Evolutionary conservation across 176 grass and related monocot species (phyloP), one percentile per base, ranked within the genome.

Genomic region (Avena atlantica): DNA sequence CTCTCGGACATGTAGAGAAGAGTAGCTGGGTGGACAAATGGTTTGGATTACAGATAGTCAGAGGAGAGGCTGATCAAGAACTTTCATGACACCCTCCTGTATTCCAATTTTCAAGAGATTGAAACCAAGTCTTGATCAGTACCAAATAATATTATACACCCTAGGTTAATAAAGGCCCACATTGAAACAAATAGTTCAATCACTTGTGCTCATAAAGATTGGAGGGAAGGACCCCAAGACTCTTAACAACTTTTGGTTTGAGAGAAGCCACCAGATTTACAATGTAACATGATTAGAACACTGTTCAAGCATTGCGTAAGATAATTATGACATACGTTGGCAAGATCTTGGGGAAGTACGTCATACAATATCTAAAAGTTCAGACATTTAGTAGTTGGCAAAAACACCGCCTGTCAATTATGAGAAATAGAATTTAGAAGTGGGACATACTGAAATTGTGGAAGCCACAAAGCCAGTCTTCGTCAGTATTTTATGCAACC

Each of bases 171-270:
- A 42, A 1, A 42, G 37, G 37, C 37, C 37, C 37, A 42, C 37
- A 42, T 42, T 42, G 37, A 42, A 42, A 42, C 37, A 42, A 42
- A 42, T 42, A 42, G 37, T 42, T 42, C 6, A 42, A 42, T 42
- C 37, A 42, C 37, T 42, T 42, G 37, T 42, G 37, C 37, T 42
- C 37, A 42, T 42, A 42, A 42, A 42, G 37, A 42, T 42, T 42
- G 37, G 37, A 42, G 37, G 37, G 37, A 42, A 42, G 5, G 37
- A 42, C 6, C 4, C 91, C n/a, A 98, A 80, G 70, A 84, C 93
- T 91, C 96, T 91, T 92, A 86, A 98, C 96, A 81, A 98, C 92
- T 93, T 94, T 92, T 81, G 94, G 96, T 78, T 98, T 98, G 79
- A 98, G 96, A 81, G 93, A 95, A 76, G 96, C 94, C 60, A 95